Base-by-base conservation (phyloP, 1,284 basidiomycete genomes). In the Trichosporon inkin region DNA sequence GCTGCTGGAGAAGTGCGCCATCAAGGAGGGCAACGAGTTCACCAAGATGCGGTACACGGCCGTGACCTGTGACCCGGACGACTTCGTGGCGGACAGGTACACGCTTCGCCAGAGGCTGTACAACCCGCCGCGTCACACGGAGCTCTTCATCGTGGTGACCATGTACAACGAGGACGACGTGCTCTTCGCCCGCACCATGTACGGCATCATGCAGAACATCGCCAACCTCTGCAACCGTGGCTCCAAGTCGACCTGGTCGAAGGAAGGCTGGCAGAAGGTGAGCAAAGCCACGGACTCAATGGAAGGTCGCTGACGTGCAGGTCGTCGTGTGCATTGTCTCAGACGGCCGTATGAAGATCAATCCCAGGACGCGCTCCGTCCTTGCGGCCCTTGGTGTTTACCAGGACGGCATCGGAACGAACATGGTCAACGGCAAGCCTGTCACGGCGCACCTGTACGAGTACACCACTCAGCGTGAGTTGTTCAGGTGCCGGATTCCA, bases 201-300 rank as follows among this genome's bases (percentile, higher is more conserved):
- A 92, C 68, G 92, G 92, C 60, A 88, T 95, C 13, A 91, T 95
- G 80, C 90, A 88, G 81, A 93, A 93, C 70, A 72, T 79, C 44
- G 73, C 75, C 0, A 75, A 78, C 66, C 64, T 76, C 19, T 74
- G 74, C 61, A 68, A 67, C 4, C 60, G 71, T 10, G 61, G 59
- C 5, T 73, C 83, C 57, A 89, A 87, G 68, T 92, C 90, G 81
- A 96, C 88, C 1, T 97, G 94, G 94, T 92, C 92, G 1, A 88
- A 90, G 73, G 91, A 96, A 0, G 92, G 93, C 0, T 97, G 94
- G 94, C 95, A 96, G 81, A 97, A 96, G 83, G 90, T 87, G 34
- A 38, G 34, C 7, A 11, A 10, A 3, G 28, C 14, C 22, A 81
- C 82, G 7, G 77, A 82, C n/a, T n/a, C n/a, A n/a, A n/a, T n/a